phyloP scores from a whole-genome alignment of 129 eudicot species.

The Sambucus nigra region DNA sequence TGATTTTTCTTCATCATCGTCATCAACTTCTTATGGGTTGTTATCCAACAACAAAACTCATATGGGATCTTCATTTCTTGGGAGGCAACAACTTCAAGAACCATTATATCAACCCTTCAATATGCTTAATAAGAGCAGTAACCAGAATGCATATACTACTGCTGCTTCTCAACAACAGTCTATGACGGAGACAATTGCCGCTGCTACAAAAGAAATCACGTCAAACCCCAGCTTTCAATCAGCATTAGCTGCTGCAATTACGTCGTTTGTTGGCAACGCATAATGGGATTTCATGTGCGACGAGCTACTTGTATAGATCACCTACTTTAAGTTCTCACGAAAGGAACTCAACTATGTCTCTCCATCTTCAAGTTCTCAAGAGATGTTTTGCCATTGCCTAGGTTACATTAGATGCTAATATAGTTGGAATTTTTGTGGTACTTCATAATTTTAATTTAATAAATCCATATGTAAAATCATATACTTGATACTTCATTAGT shows the following conservation, averaged over 20 bases:
- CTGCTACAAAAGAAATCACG: constrained; percentile 55
- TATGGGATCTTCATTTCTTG: constrained; percentile 16
- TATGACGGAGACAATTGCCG: constrained; percentile 36
- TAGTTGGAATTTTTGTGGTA: too few relatives aligned
- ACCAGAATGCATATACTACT: constrained; percentile 9
- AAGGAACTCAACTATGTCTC: constrained; percentile 11
- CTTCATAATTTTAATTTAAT: too few relatives aligned
- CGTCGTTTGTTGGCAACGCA: constrained; percentile 43
- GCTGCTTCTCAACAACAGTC: constrained; percentile 12
- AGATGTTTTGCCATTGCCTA: constrained; percentile 9
- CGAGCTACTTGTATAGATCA: constrained; percentile 13
- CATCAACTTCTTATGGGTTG: constrained; percentile 15
- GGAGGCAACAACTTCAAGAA: constrained; percentile 6
- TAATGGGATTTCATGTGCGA: constrained; percentile 9
- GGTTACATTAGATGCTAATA: too few relatives aligned
- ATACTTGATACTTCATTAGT: too few relatives aligned
- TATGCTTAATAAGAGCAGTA: constrained; percentile 9
- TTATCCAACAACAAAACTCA: constrained; percentile 20
- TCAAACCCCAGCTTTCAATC: constrained; percentile 56
- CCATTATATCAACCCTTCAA: constrained; percentile 6
- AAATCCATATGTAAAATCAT: too few relatives aligned
- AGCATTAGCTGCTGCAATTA: constrained; percentile 58
- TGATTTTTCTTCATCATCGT: constrained; percentile 35
- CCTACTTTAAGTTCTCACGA: constrained; percentile 6
- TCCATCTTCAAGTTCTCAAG: too few relatives aligned